Conservation (phyloP, 306 rosid species). For the Malus fusca region DNA sequence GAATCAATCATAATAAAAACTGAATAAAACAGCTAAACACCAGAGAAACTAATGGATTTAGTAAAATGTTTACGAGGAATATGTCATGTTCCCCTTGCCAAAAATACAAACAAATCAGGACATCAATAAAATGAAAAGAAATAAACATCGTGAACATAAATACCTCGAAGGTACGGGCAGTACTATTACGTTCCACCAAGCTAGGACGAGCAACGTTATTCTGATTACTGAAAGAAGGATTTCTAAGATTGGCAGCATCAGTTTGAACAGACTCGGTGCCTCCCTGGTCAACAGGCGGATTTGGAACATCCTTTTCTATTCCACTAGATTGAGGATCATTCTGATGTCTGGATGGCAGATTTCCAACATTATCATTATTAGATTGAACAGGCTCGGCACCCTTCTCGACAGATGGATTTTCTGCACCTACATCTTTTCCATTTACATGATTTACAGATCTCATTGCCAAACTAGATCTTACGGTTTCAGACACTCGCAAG, state of each 20-base stretch:
- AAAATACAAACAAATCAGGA: neutral
- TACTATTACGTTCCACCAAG: conserved; percentile 49
- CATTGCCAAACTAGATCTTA: conserved; percentile 33
- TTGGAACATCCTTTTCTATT: conserved; percentile 13
- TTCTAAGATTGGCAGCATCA: conserved; percentile 19
- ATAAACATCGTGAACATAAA: neutral
- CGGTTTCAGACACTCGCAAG: conserved; percentile 35
- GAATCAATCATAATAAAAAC: neutral
- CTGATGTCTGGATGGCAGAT: conserved; percentile 17
- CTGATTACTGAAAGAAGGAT: conserved; percentile 16
- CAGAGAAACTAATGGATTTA: neutral
- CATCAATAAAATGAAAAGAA: neutral
- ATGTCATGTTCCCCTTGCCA: neutral
- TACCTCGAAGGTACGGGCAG: conserved; percentile 59
- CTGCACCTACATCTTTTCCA: conserved; percentile 7
- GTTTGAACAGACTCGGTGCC: conserved; percentile 23
- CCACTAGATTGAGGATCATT: conserved; percentile 22
- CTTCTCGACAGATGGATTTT: conserved; percentile 22
- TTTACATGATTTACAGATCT: conserved; percentile 19
- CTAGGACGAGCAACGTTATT: conserved; percentile 24
- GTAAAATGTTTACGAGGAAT: neutral
- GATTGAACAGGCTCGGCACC: conserved; percentile 23
- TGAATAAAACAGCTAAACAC: neutral
- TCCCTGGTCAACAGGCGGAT: conserved; percentile 21
- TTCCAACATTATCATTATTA: conserved; percentile 22